phyloP scores from a whole-genome alignment of 495 filamentous ascomycete genomes.

The Aspergillus egyptiacus region DNA sequence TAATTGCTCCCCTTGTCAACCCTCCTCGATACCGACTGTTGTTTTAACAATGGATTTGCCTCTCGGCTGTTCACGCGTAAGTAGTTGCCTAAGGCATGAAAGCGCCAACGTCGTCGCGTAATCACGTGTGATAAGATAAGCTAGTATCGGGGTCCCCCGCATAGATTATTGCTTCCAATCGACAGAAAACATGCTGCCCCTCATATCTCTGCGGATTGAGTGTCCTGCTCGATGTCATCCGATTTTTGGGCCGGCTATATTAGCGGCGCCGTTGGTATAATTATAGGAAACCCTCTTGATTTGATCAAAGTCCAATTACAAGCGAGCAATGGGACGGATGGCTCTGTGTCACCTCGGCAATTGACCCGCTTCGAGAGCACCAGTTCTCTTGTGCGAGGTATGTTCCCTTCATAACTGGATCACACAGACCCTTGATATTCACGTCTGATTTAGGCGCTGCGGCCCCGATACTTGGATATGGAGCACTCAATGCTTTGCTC shows the following conservation, averaged over 20 bases:
- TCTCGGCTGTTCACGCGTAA: conserved; percentile 23
- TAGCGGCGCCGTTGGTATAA: conserved; percentile 72
- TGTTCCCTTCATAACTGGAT: not conserved
- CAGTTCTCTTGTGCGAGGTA: conserved; percentile 46
- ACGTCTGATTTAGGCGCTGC: conserved; percentile 51
- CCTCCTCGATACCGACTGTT: not conserved
- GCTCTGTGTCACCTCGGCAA: conserved; percentile 20
- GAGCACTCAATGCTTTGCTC: conserved; percentile 80
- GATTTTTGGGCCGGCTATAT: conserved; percentile 88
- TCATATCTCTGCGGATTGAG: not conserved
- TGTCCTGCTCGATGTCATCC: conserved; percentile 54
- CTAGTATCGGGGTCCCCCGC: not conserved
- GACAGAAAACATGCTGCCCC: not conserved
- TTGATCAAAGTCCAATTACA: conserved; percentile 79
- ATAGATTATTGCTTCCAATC: not conserved
- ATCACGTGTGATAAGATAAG: conserved; percentile 23
- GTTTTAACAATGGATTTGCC: not conserved
- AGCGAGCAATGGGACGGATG: conserved; percentile 41
- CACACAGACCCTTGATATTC: conserved; percentile 1
- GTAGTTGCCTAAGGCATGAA: conserved; percentile 17
- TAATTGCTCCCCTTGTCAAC: not conserved
- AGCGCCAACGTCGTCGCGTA: conserved; percentile 32
- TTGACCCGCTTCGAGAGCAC: conserved; percentile 38
- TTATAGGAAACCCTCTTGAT: conserved; percentile 85
- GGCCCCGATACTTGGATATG: conserved; percentile 80